Evolutionary conservation across 1,139 yeast genomes (phyloP), one percentile per base, ranked within the genome.

Genomic region (Hyphopichia fennica): DNA sequence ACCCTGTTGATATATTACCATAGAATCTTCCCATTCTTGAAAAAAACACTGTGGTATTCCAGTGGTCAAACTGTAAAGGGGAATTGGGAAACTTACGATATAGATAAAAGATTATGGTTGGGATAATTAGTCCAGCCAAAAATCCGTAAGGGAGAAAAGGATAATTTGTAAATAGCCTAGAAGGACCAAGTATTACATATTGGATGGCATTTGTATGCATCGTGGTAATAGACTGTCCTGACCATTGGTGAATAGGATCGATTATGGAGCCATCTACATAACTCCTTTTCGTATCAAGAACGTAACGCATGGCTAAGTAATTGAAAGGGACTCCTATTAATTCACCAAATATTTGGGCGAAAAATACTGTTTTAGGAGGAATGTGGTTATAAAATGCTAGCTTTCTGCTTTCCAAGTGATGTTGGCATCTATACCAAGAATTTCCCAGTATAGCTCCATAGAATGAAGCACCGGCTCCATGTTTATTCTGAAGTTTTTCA

Each of bases 361-460:
- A 60, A 46, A 76, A 76, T 6, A 76, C 76, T 1, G 65, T 57
- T 39, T 58, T 62, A 0, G 81, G 81, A 0, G 81, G 78, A 7
- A 76, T 51, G 45, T 71, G 74, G 51, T 69, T 72, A 54, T 75
- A 76, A 48, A 73, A 71, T 1, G 80, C 81, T 11, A 75, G 56
- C 43, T 74, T 67, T 65, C 73, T 69, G 53, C 73, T 72, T 46
- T 75, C 77, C 28, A 76, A 58, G 50, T 73, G 74, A 47, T 63
- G 72, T 50, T 76, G 81, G 1, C 80, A 79, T 38, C 81, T 53
- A 47, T 76, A 75, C 79, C 81, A 76, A 1, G 80, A 77, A 52
- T 75, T 72, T 1, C 81, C 81, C 0, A 79, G 77, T 14, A 77
- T 60, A 2, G 79, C 69, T 3, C 80, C 78, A 51, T 73, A 76